These are phyloP conservation scores for Elsinoe fawcettii DNA, from an alignment of 2,329 filamentous ascomycete species.

Conservation along the genomic window DNA sequence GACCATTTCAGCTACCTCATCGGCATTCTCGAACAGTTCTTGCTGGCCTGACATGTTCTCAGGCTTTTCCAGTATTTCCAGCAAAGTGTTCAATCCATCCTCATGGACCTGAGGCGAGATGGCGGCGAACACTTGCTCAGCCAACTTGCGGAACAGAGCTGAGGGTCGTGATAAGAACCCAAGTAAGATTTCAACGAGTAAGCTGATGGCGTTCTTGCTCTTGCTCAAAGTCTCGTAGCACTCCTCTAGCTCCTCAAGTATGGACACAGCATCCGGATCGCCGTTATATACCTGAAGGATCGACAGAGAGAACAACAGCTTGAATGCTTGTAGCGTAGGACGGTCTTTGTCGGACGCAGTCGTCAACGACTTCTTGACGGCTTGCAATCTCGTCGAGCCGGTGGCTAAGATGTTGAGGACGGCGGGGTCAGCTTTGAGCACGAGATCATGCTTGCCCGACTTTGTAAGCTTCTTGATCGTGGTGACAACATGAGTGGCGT, in stretches of 20 bases:
- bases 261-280: slow-evolving; percentile 74
- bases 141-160: slow-evolving; percentile 73
- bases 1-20: slow-evolving; percentile 26
- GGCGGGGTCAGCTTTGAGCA: not conserved
- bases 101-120: slow-evolving; percentile 69
- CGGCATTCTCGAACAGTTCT: slow-evolving; percentile 67
- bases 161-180: slow-evolving; percentile 83
- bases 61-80: slow-evolving; percentile 64
- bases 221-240: slow-evolving; percentile 58
- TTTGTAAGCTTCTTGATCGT: not conserved
- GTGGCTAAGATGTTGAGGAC: not conserved
- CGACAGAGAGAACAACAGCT: slow-evolving; percentile 73
- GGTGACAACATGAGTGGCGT: not conserved
- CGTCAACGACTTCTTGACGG: slow-evolving; percentile 23
- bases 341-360: slow-evolving; percentile 23
- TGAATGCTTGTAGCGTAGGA: slow-evolving; percentile 55
- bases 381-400: not conserved
- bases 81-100: slow-evolving; percentile 60
- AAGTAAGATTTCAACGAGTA: slow-evolving; percentile 81
- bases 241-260: slow-evolving; percentile 71
- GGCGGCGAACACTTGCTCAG: slow-evolving; percentile 77
- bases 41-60: slow-evolving; percentile 79
- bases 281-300: slow-evolving; percentile 86
- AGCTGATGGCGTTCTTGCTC: slow-evolving; percentile 47
- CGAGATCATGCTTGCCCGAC: not conserved